Base-by-base conservation (phyloP, 2,329 filamentous ascomycete species). In the Moelleriella libera region DNA sequence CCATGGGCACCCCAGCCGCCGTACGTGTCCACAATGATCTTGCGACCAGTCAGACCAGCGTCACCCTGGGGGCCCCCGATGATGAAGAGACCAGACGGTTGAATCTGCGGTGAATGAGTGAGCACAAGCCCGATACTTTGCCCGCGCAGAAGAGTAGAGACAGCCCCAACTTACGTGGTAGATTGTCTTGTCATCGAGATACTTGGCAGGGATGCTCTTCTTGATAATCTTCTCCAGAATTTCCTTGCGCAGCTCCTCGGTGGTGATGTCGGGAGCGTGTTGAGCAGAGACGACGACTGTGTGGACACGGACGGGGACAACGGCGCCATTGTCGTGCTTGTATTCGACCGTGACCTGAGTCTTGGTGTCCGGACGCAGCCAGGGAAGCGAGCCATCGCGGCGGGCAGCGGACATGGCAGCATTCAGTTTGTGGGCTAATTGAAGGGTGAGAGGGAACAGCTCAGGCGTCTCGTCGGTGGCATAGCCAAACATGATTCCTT, bases 401-500 rank as follows among this genome's bases (percentile, higher is more conserved):
- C 90, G 87, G 63, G 90, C 88, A 59, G 82, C 77, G 55, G 82
- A 85, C 89, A 98, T 94, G 68, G 88, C 88, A 65, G 83, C 78
- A 75, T 98, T 98, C 60, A 98, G 86, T 78, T 89, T 88, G 82
- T 98, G 92, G 63, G 92, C 85, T 64, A 97, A 82, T 62, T 90
- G 80, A 59, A 97, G 78, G 62, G 90, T 97, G 63, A 98, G 77
- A 57, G 92, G 92, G 67, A 97, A 86, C 60, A 94, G 80, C 76
- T 98, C 92, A 53, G 90, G 89, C 61, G 92, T 97, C 80, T 98
- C 92, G 64, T 98, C 92, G 62, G 92, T 95, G 69, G 92, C 92
- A 79, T 98, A 98, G 62, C 92, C 92, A 72, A 98, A 98, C 92
- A 98, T 98, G 78, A 98, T 96, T 78, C 92, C 92, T 78, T 98